Percentiles rank a stretch among this genome's conserved stretches.
These are phyloP conservation scores for Theileria orientalis DNA, from an alignment of 169 alveolate species.

Conservation along the genomic window DNA sequence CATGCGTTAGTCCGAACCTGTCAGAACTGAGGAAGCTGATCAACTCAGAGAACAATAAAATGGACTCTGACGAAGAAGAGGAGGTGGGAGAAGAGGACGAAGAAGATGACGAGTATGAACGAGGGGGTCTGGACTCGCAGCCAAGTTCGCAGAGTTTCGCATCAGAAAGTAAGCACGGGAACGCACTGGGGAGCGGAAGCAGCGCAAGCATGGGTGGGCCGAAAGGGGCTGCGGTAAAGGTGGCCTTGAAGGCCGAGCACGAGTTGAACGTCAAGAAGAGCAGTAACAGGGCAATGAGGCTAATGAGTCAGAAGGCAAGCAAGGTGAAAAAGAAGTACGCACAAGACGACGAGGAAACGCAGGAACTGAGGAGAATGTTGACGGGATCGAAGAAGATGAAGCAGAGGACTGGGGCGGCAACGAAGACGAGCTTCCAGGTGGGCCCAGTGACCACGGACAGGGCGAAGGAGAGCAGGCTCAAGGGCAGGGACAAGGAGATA, in stretches of 20 bases:
- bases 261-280: neutral
- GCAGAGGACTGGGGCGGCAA: neutral
- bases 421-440: neutral
- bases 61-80: slow-evolving; percentile 38
- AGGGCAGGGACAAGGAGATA: slow-evolving; percentile 12
- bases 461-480: neutral
- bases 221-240: neutral
- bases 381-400: slow-evolving; percentile 49
- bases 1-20: slow-evolving; percentile 18
- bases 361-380: slow-evolving; percentile 42
- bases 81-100: slow-evolving; percentile 32
- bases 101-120: slow-evolving; percentile 15
- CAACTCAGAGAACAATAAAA: slow-evolving; percentile 1
- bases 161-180: slow-evolving; percentile 11
- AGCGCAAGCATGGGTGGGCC: neutral
- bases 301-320: slow-evolving; percentile 27
- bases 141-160: slow-evolving; percentile 2
- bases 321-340: slow-evolving; percentile 50
- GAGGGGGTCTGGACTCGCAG: no score
- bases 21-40: slow-evolving; percentile 9
- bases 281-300: slow-evolving; percentile 5
- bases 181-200: neutral
- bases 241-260: neutral
- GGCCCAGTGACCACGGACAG: neutral
- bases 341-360: slow-evolving; percentile 63